Conservation (phyloP, 306 rosid species). For the Cucurbita maxima region DNA sequence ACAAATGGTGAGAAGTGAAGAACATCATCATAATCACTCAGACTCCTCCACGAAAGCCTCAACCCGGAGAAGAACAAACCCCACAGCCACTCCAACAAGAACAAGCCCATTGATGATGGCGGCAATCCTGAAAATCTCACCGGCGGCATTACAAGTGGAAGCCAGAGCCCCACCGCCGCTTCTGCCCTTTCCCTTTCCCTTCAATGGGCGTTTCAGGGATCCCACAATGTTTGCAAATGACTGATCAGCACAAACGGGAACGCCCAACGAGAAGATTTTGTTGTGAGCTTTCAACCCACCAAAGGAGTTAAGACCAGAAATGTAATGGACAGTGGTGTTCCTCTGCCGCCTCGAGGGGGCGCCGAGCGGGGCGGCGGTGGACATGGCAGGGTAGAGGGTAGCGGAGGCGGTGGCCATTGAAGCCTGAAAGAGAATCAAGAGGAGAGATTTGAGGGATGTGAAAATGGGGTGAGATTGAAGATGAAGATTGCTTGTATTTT, state of each 20-base stretch:
- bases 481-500: slow-evolving; percentile 9
- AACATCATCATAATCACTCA: slow-evolving; percentile 14
- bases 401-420: slow-evolving; percentile 47
- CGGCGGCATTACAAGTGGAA: slow-evolving; percentile 60
- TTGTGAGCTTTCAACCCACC: slow-evolving; percentile 51
- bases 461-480: not conserved
- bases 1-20: slow-evolving; percentile 7
- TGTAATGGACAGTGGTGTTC: slow-evolving; percentile 21
- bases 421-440: slow-evolving; percentile 14
- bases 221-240: slow-evolving; percentile 55
- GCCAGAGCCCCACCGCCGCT: slow-evolving; percentile 53
- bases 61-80: slow-evolving; percentile 72
- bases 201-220: slow-evolving; percentile 36
- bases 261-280: slow-evolving; percentile 38
- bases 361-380: slow-evolving; percentile 21
- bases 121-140: slow-evolving; percentile 71
- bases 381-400: slow-evolving; percentile 33
- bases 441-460: not conserved
- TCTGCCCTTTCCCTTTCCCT: slow-evolving; percentile 24
- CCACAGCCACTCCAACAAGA: slow-evolving; percentile 72
- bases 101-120: slow-evolving; percentile 50
- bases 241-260: slow-evolving; percentile 30
- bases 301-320: slow-evolving; percentile 42
- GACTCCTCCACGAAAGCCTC: slow-evolving; percentile 64
- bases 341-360: slow-evolving; percentile 16